These are phyloP conservation scores for Colletotrichum zoysiae DNA, from an alignment of 2,329 filamentous ascomycete genomes.

Conservation along the genomic window DNA sequence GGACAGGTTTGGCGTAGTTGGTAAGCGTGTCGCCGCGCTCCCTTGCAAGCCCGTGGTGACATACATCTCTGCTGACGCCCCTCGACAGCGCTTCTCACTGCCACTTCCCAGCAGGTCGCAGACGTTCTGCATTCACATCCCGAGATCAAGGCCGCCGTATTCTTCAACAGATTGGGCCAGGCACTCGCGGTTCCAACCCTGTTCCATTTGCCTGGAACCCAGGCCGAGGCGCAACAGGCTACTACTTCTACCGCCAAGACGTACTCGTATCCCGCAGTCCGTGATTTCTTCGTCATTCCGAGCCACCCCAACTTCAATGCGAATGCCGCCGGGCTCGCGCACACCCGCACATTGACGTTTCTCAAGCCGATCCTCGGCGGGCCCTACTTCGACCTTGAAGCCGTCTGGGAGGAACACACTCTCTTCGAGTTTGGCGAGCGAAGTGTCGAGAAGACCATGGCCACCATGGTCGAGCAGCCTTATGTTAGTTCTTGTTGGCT, in stretches of 20 bases:
- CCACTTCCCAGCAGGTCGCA: not conserved
- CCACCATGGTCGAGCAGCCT: constrained; percentile 83
- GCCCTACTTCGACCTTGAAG: constrained; percentile 79
- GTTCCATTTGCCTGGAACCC: constrained; percentile 17
- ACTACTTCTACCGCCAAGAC: constrained; percentile 13
- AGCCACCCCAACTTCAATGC: constrained; percentile 64
- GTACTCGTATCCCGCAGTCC: constrained; percentile 57
- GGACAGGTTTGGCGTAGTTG: constrained; percentile 41
- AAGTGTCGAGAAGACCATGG: constrained; percentile 79
- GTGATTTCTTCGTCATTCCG: constrained; percentile 61
- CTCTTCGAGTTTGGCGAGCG: constrained; percentile 77
- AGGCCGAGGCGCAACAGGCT: not conserved
- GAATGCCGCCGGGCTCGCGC: constrained; percentile 69
- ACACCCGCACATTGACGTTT: constrained; percentile 75
- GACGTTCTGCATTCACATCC: constrained; percentile 4
- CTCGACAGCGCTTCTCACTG: constrained; percentile 8
- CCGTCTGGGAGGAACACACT: constrained; percentile 84
- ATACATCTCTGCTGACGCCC: not conserved
- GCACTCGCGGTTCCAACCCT: constrained; percentile 29
- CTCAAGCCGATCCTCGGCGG: constrained; percentile 73
- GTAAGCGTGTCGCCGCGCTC: constrained; percentile 3
- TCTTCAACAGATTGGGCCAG: constrained; percentile 33
- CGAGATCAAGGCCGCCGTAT: constrained; percentile 36
- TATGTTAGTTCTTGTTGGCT: constrained; percentile 67
- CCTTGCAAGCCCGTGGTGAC: not conserved